These are phyloP conservation scores for Lepiota brunneoincarnata DNA, from an alignment of 768 basidiomycete species.

Conservation along the genomic window DNA sequence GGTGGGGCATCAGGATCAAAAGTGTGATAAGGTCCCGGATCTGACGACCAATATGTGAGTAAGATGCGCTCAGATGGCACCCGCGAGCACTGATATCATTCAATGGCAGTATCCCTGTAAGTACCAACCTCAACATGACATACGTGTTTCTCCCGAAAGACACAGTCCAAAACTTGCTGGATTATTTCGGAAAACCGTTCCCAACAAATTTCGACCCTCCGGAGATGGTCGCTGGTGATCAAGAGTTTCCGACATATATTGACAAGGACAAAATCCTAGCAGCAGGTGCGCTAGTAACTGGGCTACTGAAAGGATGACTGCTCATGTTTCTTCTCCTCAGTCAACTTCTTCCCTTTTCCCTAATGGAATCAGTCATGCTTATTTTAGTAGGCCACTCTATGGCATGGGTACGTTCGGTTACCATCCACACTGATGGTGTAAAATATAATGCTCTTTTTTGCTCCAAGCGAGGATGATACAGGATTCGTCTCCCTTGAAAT, in stretches of 20 bases:
- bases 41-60: slow-evolving; percentile 28
- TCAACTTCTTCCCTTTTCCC: slow-evolving; percentile 31
- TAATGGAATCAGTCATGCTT: slow-evolving; percentile 31
- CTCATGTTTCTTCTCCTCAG: slow-evolving; percentile 15
- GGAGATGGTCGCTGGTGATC: not conserved
- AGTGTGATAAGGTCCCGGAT: slow-evolving; percentile 31
- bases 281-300: slow-evolving; percentile 15
- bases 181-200: slow-evolving; percentile 27
- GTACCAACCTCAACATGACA: slow-evolving; percentile 14
- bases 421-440: not conserved
- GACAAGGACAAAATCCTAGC: slow-evolving; percentile 21
- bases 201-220: slow-evolving; percentile 13
- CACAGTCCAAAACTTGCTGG: slow-evolving; percentile 29
- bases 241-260: slow-evolving; percentile 18
- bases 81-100: not conserved
- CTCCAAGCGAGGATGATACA: slow-evolving; percentile 24
- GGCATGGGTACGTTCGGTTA: slow-evolving; percentile 21
- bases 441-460: not conserved
- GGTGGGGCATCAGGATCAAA: slow-evolving; percentile 39
- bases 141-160: slow-evolving; percentile 36
- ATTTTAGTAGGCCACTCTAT: slow-evolving; percentile 24
- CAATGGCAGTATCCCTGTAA: slow-evolving; percentile 7
- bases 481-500: slow-evolving; percentile 34
- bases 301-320: not conserved
- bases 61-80: not conserved